Evolutionary conservation across 2,329 filamentous ascomycete genomes (phyloP), one percentile per base, ranked within the genome.

Genomic region (Metarhizium robertsii): DNA sequence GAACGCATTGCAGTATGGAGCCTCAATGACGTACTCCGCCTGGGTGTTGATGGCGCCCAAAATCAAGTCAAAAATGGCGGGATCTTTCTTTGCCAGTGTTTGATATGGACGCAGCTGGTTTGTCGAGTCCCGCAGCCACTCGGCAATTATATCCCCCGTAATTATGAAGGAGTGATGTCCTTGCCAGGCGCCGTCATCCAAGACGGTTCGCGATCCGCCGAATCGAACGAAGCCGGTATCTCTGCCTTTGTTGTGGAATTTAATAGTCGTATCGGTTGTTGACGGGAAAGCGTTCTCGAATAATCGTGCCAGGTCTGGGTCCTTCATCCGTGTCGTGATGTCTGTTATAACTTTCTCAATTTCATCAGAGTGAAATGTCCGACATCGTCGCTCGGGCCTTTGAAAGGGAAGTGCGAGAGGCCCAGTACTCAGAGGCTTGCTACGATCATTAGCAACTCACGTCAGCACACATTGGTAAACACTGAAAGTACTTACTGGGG

Each of bases 1-100:
- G 71, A 97, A 99, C 18, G 94, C 94, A 70, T 99, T 97, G 79
- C 94, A 99, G 74, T 97, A 99, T 0, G 94, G 94, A 1, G 88
- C 91, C 65, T 90, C 84, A 59, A 97, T 96, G 46, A 99, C 89
- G 66, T 91, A 97, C 70, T 97, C 92, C 16, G 89, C 81, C 72
- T 99, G 94, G 0, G 94, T 97, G 69, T 96, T 95, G 73, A 97
- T 96, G 46, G 92, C 92, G 25, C 94, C 94, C 1, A 95, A 75
- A 30, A 99, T 90, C 53, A 99, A 75, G 59, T 81, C 86, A 67
- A 86, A 84, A 52, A 99, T 85, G 46, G 79, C 80, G 43, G 83
- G 81, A 66, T 97, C 92, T 60, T 90, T 89, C 65, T 85, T 89
- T 2, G 92, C 88, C 29, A 99, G 76, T 0, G 81, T 75, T 67